Conservation (phyloP, 257 asterid genomes). For the Nicotiana attenuata region DNA sequence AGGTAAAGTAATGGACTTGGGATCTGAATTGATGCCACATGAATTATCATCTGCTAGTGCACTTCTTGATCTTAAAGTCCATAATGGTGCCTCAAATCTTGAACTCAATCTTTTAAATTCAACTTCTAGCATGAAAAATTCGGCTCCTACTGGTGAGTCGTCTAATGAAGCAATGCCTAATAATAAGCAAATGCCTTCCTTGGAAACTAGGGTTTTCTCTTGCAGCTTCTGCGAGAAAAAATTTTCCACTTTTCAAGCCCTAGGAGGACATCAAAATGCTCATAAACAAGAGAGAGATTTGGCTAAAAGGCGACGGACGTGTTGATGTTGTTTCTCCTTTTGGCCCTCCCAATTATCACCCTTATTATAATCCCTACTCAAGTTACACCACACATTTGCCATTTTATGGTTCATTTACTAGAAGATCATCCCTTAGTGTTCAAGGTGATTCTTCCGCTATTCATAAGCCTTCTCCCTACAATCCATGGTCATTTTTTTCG, state of each 20-base stretch:
- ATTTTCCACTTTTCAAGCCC: conserved; percentile 64
- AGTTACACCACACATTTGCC: conserved; percentile 26
- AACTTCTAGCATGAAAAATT: neutral
- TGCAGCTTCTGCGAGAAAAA: conserved; percentile 53
- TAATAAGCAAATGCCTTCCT: too few relatives aligned
- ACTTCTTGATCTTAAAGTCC: conserved; percentile 37
- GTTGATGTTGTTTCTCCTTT: conserved; percentile 28
- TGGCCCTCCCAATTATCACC: conserved; percentile 28
- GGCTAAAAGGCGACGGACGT: conserved; percentile 42
- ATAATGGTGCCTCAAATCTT: conserved; percentile 25
- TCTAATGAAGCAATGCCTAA: conserved; percentile 18
- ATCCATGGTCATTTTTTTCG: conserved; percentile 21
- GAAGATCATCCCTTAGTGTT: conserved; percentile 31
- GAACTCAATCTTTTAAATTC: conserved; percentile 41
- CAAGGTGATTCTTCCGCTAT: conserved; percentile 31
- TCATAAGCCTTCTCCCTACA: conserved; percentile 35
- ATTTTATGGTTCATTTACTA: conserved; percentile 19
- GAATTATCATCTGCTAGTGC: conserved; percentile 7
- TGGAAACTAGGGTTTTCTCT: conserved; percentile 32
- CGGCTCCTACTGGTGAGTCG: conserved; percentile 6
- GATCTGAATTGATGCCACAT: conserved; percentile 8
- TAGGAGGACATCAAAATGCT: conserved; percentile 79
- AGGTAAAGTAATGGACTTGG: conserved; percentile 12
- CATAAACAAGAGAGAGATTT: conserved; percentile 62
- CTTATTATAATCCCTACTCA: conserved; percentile 30